These are phyloP conservation scores for Escallonia rubra DNA, from an alignment of 129 eudicot genomes.

Conservation along the genomic window DNA sequence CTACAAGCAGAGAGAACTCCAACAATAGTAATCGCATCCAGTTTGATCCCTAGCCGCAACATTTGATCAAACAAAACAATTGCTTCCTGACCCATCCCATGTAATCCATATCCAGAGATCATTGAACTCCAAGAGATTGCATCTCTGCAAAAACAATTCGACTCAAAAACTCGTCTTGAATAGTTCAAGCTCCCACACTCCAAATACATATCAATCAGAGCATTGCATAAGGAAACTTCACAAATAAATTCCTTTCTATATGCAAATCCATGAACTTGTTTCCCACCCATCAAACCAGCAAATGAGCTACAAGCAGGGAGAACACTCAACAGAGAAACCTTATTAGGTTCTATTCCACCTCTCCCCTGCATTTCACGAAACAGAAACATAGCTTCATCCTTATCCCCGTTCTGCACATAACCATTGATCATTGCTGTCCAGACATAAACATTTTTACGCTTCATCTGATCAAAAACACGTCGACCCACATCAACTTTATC, in stretches of 20 bases:
- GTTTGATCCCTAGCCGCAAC: constrained; percentile 41
- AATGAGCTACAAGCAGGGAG: constrained; percentile 42
- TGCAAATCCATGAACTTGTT: constrained; percentile 44
- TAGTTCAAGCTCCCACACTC: constrained; percentile 48
- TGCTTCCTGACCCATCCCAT: constrained; percentile 56
- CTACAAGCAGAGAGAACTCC: constrained; percentile 80
- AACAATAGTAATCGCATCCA: constrained; percentile 41
- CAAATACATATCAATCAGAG: constrained; percentile 59
- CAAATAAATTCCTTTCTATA: constrained; percentile 24
- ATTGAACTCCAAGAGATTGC: constrained; percentile 60
- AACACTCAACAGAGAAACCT: constrained; percentile 45
- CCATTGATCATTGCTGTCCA: constrained; percentile 70
- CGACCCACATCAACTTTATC: constrained; percentile 30
- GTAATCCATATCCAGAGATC: constrained; percentile 57
- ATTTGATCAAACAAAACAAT: constrained; percentile 45
- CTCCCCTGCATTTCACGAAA: constrained; percentile 40
- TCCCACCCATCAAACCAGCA: constrained; percentile 44
- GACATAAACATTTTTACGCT: constrained; percentile 25
- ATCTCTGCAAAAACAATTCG: constrained; percentile 35
- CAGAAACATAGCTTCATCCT: constrained; percentile 33
- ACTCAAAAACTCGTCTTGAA: constrained; percentile 42
- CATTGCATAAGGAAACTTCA: constrained; percentile 45
- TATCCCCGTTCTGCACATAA: constrained; percentile 28
- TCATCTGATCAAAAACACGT: constrained; percentile 38
- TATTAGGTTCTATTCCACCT: constrained; percentile 37